Conservation (phyloP, 2,329 filamentous ascomycete species). For the Aspergillus sp. region DNA sequence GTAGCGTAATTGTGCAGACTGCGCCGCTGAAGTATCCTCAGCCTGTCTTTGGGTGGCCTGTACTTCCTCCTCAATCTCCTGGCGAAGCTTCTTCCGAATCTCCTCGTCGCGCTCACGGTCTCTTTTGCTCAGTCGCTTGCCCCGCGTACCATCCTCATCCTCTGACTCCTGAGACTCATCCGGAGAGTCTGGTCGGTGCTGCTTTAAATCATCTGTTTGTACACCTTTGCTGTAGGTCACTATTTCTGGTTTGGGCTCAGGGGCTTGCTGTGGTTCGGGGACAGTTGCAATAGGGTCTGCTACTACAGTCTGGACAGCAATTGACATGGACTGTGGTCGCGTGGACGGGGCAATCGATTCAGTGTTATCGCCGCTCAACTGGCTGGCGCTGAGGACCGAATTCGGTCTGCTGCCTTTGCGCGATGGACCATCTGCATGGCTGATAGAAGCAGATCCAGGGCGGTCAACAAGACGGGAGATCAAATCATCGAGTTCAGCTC, state of each 20-base stretch:
- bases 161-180: constrained; percentile 59
- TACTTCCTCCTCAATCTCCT: constrained; percentile 90
- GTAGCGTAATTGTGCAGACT: constrained; percentile 54
- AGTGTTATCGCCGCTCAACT: constrained; percentile 67
- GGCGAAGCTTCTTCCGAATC: constrained; percentile 74
- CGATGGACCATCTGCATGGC: constrained; percentile 45
- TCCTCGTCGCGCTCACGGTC: constrained; percentile 84
- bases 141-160: constrained; percentile 50
- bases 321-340: constrained; percentile 39
- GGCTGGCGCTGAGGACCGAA: constrained; percentile 77
- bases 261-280: constrained; percentile 64
- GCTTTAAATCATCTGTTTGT: constrained; percentile 74
- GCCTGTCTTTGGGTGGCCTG: constrained; percentile 57
- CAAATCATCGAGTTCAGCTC: constrained; percentile 75
- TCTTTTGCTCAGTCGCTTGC: constrained; percentile 71
- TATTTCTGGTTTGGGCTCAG: constrained; percentile 59
- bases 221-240: constrained; percentile 97
- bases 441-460: constrained; percentile 62
- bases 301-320: constrained; percentile 64
- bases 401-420: constrained; percentile 68
- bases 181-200: constrained; percentile 48
- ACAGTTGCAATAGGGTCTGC: constrained; percentile 70
- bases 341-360: constrained; percentile 34
- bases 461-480: constrained; percentile 82
- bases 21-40: constrained; percentile 28